Conservation (phyloP, 768 basidiomycete genomes). For the Suillus variegatus region DNA sequence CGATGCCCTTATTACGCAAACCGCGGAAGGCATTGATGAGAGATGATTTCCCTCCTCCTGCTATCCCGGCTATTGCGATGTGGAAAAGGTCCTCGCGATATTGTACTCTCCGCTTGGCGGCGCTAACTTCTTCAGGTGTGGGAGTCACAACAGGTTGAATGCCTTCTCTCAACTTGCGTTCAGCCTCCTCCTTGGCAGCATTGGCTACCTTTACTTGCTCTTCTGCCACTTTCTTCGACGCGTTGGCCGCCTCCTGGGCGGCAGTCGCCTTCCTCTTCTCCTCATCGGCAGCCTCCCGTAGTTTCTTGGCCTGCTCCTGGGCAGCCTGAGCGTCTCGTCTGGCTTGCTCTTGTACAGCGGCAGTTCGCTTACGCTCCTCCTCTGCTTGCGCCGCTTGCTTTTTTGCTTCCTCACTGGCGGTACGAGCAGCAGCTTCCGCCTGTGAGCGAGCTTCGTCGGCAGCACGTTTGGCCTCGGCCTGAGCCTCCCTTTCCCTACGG, state of each 20-base stretch:
- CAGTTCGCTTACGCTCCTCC: constrained; percentile 12
- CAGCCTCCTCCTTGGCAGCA: neutral
- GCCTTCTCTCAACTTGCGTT: constrained; percentile 20
- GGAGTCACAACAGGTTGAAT: constrained; percentile 5
- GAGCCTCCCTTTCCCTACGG: neutral
- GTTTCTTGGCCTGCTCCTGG: constrained; percentile 4
- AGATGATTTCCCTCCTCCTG: no score
- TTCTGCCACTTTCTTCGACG: constrained; percentile 11
- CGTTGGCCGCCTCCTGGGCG: constrained; percentile 16
- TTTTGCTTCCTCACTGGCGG: neutral
- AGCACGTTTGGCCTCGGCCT: neutral
- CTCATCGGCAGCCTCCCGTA: constrained; percentile 18
- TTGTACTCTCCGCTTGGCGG: no score
- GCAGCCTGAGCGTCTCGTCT: constrained; percentile 11
- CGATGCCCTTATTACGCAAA: no score
- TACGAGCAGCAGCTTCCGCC: constrained; percentile 3
- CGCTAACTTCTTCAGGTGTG: no score
- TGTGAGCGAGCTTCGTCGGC: neutral
- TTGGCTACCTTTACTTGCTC: constrained; percentile 14
- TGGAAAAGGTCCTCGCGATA: no score
- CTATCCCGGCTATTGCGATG: no score
- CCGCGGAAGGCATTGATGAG: no score
- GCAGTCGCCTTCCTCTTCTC: constrained; percentile 21
- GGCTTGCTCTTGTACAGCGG: constrained; percentile 12
- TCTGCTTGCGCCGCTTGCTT: constrained; percentile 5